A percentile compares a stretch with the other conserved stretches of the same genome.
These are phyloP conservation scores for button mushroom (Agaricus bisporus) DNA, from an alignment of 768 basidiomycete genomes.

Conservation along the genomic window DNA sequence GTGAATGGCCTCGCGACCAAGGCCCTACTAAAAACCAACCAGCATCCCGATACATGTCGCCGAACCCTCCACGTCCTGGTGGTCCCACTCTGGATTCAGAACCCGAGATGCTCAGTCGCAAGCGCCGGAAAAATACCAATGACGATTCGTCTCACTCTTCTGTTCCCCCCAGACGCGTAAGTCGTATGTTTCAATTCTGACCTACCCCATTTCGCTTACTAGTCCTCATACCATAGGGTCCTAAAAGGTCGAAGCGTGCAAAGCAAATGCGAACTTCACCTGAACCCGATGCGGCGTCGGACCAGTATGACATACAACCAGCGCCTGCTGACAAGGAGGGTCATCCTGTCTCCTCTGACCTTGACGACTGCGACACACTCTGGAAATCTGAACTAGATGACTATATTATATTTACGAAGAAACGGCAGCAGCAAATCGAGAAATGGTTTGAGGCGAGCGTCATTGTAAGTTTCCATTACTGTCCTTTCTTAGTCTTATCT, in stretches of 20 bases:
- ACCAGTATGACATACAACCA: slow-evolving; percentile 17
- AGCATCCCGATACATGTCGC: slow-evolving; percentile 10
- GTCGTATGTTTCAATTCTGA: slow-evolving; percentile 20
- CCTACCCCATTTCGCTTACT: not conserved
- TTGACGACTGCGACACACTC: slow-evolving; percentile 75
- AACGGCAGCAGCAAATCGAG: slow-evolving; percentile 66
- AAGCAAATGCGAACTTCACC: slow-evolving; percentile 26
- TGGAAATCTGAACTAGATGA: slow-evolving; percentile 67
- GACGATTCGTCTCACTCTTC: slow-evolving; percentile 55
- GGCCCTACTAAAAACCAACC: slow-evolving; percentile 7
- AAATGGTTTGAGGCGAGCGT: slow-evolving; percentile 67
- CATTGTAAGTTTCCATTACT: slow-evolving; percentile 36
- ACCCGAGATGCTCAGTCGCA: slow-evolving; percentile 27
- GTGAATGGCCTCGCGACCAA: slow-evolving; percentile 10
- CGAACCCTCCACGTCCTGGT: slow-evolving; percentile 1
- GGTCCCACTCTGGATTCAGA: slow-evolving; percentile 1
- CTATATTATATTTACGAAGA: slow-evolving; percentile 67
- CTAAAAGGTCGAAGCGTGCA: slow-evolving; percentile 11
- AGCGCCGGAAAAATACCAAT: slow-evolving; percentile 41
- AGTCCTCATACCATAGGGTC: not conserved
- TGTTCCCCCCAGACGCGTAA: slow-evolving; percentile 45
- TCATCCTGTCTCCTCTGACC: slow-evolving; percentile 60
- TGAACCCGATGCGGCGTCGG: slow-evolving; percentile 19
- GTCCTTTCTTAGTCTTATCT: slow-evolving; percentile 2
- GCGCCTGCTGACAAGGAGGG: slow-evolving; percentile 34